Conservation (phyloP, 1,284 basidiomycete genomes). For the Jaminaea rosea region DNA sequence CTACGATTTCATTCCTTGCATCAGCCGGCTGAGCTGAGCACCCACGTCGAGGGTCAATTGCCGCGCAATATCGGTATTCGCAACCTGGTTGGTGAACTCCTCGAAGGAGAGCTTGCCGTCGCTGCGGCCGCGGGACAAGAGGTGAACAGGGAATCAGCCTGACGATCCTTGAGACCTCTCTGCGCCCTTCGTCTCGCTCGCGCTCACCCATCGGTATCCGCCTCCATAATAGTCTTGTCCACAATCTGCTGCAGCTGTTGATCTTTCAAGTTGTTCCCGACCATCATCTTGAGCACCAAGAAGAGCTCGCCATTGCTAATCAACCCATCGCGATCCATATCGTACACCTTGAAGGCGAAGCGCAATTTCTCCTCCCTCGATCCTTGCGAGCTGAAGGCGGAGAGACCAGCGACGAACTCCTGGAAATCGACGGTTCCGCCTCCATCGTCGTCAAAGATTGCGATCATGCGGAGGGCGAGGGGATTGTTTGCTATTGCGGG, state of each 20-base stretch:
- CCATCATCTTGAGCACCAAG: slow-evolving; percentile 99
- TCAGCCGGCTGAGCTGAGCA: slow-evolving; percentile 54
- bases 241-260: slow-evolving; percentile 99
- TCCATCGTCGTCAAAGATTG: slow-evolving; percentile 97
- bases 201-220: slow-evolving; percentile 73
- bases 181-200: background rate
- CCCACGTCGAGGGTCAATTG: slow-evolving; percentile 97
- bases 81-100: slow-evolving; percentile 92
- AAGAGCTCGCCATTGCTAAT: slow-evolving; percentile 99
- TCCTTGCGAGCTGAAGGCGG: slow-evolving; percentile 91
- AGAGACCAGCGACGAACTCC: slow-evolving; percentile 93
- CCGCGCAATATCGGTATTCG: slow-evolving; percentile 94
- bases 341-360: slow-evolving; percentile 98
- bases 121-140: slow-evolving; percentile 41
- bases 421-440: slow-evolving; percentile 98
- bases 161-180: background rate
- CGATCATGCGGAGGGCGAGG: slow-evolving; percentile 91
- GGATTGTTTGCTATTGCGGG: slow-evolving; percentile 98
- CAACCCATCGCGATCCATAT: slow-evolving; percentile 91
- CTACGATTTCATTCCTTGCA: too few relatives aligned
- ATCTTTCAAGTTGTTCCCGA: slow-evolving; percentile 97
- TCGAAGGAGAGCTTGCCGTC: slow-evolving; percentile 96
- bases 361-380: slow-evolving; percentile 91
- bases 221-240: slow-evolving; percentile 99
- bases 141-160: background rate